Conservation (phyloP, 345 rosid genomes). For the Euphorbia lathyris region DNA sequence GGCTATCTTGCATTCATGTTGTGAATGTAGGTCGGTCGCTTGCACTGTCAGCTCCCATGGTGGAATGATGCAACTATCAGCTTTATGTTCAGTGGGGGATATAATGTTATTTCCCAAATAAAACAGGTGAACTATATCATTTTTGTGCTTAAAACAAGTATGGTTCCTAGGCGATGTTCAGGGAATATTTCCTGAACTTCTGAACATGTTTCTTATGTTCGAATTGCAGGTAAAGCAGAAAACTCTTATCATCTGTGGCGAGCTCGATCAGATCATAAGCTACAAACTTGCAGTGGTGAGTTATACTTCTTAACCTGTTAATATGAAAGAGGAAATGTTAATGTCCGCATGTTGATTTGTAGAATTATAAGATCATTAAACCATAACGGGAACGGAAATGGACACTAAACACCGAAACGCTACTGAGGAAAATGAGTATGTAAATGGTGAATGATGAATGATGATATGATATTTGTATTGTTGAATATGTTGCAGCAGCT, state of each 20-base stretch:
- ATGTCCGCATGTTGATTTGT: too few relatives aligned
- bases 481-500: constrained; percentile 43
- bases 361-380: too few relatives aligned
- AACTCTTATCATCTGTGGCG: constrained; percentile 64
- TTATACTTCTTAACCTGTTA: background rate
- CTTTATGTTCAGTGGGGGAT: constrained; percentile 81
- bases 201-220: background rate
- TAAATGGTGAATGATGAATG: too few relatives aligned
- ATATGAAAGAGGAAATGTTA: background rate
- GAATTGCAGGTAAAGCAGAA: constrained; percentile 51
- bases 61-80: constrained; percentile 78
- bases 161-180: background rate
- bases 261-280: constrained; percentile 69
- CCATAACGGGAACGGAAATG: too few relatives aligned
- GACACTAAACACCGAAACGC: too few relatives aligned
- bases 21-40: constrained; percentile 52
- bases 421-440: too few relatives aligned
- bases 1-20: background rate
- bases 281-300: constrained; percentile 55
- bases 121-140: constrained; percentile 40
- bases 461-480: background rate
- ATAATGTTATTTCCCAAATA: constrained; percentile 58
- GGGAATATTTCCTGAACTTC: background rate
- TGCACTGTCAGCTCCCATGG: constrained; percentile 84
- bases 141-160: background rate